Percentiles rank a stretch among this genome's conserved stretches.
Evolutionary conservation across 495 filamentous ascomycete genomes (phyloP).

Genomic region (Bathelium albidoporum): DNA sequence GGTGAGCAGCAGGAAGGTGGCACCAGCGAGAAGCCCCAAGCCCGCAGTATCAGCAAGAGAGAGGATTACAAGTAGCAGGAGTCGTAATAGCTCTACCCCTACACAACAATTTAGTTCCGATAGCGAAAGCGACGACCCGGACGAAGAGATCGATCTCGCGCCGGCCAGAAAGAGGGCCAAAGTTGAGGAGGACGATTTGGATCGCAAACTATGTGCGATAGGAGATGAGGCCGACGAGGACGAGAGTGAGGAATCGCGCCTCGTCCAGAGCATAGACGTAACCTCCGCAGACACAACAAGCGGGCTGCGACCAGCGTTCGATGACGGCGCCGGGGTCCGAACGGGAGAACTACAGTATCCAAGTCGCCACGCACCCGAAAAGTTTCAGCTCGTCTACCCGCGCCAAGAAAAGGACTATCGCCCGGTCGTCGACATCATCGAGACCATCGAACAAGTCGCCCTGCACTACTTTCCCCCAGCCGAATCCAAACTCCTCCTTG

Average conservation of each 20-base stretch:
- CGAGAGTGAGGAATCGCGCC: neutral
- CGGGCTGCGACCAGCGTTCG: neutral
- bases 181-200: neutral
- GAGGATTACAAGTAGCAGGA: neutral
- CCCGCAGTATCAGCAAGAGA: neutral
- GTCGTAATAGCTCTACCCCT: neutral
- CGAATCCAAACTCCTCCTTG: slow-evolving; percentile 52
- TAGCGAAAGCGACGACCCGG: neutral
- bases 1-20: neutral
- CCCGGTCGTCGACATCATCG: slow-evolving; percentile 71
- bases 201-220: neutral
- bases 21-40: neutral
- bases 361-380: slow-evolving; percentile 21
- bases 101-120: neutral
- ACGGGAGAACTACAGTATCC: slow-evolving; percentile 32
- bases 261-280: neutral
- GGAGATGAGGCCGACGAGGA: neutral
- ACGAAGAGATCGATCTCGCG: neutral
- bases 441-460: slow-evolving; percentile 63
- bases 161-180: neutral
- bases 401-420: slow-evolving; percentile 66
- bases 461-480: slow-evolving; percentile 62
- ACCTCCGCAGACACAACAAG: neutral
- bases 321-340: neutral
- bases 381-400: slow-evolving; percentile 65